Evolutionary conservation across 805 yeast species (phyloP).

Genomic region (Candida sphagnicola): DNA sequence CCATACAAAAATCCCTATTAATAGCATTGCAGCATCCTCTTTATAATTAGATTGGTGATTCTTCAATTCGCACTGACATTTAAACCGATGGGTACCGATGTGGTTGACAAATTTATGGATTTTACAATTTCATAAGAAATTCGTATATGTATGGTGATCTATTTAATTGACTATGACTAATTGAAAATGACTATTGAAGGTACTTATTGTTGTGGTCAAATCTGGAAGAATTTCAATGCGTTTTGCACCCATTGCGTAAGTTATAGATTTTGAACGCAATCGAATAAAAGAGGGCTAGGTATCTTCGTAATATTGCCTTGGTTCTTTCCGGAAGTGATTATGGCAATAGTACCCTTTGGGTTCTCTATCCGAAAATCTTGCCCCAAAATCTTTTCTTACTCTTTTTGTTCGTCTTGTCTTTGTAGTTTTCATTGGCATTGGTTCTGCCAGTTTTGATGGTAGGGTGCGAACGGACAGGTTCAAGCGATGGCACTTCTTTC

Average conservation of each 20-base stretch:
- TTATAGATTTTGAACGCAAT: too few relatives aligned
- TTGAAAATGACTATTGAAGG: background rate
- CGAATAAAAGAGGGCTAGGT: too few relatives aligned
- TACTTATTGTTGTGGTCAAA: background rate
- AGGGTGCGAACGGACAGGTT: constrained; percentile 38
- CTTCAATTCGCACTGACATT: too few relatives aligned
- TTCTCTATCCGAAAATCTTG: background rate
- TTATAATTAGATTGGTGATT: background rate
- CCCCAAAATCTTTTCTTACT: constrained; percentile 33
- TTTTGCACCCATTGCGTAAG: too few relatives aligned
- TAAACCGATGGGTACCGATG: too few relatives aligned
- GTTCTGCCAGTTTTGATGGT: constrained; percentile 16
- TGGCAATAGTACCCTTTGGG: background rate
- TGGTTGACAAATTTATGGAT: too few relatives aligned
- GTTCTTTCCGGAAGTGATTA: too few relatives aligned
- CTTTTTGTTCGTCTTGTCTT: constrained; percentile 17
- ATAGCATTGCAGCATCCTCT: background rate
- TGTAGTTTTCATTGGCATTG: background rate
- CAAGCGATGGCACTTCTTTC: constrained; percentile 21
- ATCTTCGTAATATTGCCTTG: too few relatives aligned
- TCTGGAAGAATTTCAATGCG: too few relatives aligned
- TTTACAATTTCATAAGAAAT: too few relatives aligned
- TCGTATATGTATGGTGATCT: background rate
- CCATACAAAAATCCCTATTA: background rate
- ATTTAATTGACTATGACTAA: background rate